Evolutionary conservation across 2,329 filamentous ascomycete species (phyloP), one percentile per base, ranked within the genome.

Genomic region (Leptographium lundbergii): DNA sequence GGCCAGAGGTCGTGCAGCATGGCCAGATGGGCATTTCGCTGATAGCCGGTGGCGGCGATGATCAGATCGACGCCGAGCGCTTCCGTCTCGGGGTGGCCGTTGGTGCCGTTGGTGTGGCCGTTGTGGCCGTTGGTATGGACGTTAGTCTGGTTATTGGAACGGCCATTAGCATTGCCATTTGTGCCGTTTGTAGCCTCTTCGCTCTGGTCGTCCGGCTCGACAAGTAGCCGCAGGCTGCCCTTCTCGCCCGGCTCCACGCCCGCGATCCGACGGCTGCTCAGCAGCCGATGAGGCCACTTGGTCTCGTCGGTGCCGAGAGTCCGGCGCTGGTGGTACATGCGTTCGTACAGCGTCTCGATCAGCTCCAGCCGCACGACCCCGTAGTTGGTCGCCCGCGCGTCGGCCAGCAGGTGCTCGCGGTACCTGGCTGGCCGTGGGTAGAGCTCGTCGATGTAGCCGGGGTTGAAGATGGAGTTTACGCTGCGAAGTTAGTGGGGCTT

Each of bases 391-490:
- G 84, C 85, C 61, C 87, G 86, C 65, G 95, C 89, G 57, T 85
- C 84, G 19, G 77, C 74, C 57, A 96, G 69, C 36, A 82, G 68
- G 62, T 72, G 71, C 60, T 79, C 75, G 55, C 91, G 87, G 62
- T 85, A 77, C 52, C 77, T 75, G 1, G 84, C 74, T 0, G 86
- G 76, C 64, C 86, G 84, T 55, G 81, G 75, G 75, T 85, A 96
- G 65, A 95, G 81, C 52, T 78, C 77, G 69, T 95, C 88, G 34
- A 95, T 85, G 61, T 86, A 87, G 39, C 87, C 84, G 1, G 92
- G 92, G 74, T 97, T 91, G 77, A 97, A 97, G 69, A 97, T 89
- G 67, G 94, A 91, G 72, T 97, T 97, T 66, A 97, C 91, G 67
- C 88, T 91, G 36, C 51, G 36, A 47, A n/a, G 22, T 39, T 13